These are phyloP conservation scores for Spathaspora gorwiae DNA, from an alignment of 805 yeast species.

Conservation along the genomic window DNA sequence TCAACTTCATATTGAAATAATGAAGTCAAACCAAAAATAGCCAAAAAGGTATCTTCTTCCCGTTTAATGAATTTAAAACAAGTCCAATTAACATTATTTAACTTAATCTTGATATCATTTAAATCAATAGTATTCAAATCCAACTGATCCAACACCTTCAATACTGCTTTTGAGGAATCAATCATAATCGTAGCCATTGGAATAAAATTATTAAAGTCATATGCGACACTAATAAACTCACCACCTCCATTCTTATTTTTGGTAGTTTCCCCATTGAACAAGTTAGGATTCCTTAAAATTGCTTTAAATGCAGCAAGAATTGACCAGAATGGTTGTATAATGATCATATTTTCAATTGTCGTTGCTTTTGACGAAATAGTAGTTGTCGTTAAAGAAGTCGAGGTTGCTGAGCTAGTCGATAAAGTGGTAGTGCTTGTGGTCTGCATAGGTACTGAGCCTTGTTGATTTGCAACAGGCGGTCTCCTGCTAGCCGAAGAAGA, in stretches of 20 bases:
- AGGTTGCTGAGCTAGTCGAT: constrained; percentile 27
- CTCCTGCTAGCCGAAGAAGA: not conserved
- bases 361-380: constrained; percentile 11
- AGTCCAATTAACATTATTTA: constrained; percentile 33
- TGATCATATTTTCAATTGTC: constrained; percentile 12
- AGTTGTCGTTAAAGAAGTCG: constrained; percentile 35
- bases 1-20: constrained; percentile 34
- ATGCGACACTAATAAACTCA: constrained; percentile 9
- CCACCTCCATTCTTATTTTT: constrained; percentile 20
- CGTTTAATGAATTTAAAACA: constrained; percentile 16
- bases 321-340: constrained; percentile 40
- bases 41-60: constrained; percentile 14
- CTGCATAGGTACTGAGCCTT: not conserved
- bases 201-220: not conserved
- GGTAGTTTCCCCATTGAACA: constrained; percentile 29
- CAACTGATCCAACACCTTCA: constrained; percentile 18
- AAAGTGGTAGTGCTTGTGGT: constrained; percentile 21
- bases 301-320: constrained; percentile 37
- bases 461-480: constrained; percentile 5
- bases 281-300: constrained; percentile 20
- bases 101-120: constrained; percentile 15
- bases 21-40: constrained; percentile 34
- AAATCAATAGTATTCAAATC: constrained; percentile 3
- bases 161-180: constrained; percentile 26
- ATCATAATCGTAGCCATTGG: constrained; percentile 21